A percentile compares a stretch with the other conserved stretches of the same genome.
These are phyloP conservation scores for Solanum pinnatisectum DNA, from an alignment of 257 asterid genomes.

Conservation along the genomic window DNA sequence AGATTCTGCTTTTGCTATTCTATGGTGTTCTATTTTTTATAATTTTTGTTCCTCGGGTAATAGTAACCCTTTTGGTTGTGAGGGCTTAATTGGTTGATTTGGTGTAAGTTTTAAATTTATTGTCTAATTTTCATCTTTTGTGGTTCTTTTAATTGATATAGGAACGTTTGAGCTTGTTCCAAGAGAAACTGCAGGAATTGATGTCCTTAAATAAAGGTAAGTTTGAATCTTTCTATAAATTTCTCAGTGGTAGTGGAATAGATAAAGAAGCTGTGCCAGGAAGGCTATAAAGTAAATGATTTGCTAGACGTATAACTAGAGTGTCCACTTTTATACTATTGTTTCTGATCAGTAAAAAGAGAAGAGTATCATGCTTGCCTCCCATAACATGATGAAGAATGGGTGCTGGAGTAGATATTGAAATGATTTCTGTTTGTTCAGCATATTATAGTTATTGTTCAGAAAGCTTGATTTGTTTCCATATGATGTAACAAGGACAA, in stretches of 20 bases:
- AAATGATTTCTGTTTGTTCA: neutral
- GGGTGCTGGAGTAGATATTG: neutral
- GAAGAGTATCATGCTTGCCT: neutral
- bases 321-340: neutral
- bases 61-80: neutral
- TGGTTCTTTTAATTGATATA: conserved; percentile 3
- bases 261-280: neutral
- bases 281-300: neutral
- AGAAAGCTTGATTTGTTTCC: neutral
- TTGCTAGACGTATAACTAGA: neutral
- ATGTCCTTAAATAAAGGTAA: conserved; percentile 68
- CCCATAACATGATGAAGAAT: neutral
- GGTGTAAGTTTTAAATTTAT: neutral
- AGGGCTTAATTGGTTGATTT: neutral
- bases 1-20: neutral
- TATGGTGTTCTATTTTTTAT: neutral
- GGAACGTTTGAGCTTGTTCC: conserved; percentile 79
- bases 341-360: neutral
- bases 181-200: conserved; percentile 70
- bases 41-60: neutral
- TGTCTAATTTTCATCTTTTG: neutral
- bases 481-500: neutral
- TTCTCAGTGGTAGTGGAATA: neutral
- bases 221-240: neutral
- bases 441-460: neutral